Evolutionary conservation across 148 eudicot genomes (phyloP), one percentile per base, ranked within the genome.

Genomic region (Simmondsia chinensis): DNA sequence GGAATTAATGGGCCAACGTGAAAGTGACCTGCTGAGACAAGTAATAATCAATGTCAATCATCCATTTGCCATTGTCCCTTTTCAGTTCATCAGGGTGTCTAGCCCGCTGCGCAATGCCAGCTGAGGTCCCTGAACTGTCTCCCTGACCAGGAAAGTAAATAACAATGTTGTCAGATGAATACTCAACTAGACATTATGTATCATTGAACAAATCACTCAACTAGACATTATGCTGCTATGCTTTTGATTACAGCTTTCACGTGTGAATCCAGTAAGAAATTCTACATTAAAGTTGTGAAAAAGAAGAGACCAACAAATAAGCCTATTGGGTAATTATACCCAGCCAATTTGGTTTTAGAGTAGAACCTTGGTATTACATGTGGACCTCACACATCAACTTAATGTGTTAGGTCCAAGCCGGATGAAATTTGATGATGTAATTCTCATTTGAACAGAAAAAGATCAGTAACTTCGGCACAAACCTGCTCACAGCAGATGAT

Each of bases 71-170:
- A 43, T 77, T 77, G 52, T 75, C 84, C 38, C 34, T 73, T 49
- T 69, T 73, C 67, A 93, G 57, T 68, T 93, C 99, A 50, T 93
- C 96, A 46, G 99, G 99, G 69, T 93, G 99, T 69, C 99, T 86
- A 42, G 99, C 99, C 28, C 99, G 89, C 70, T 82, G 99, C 56
- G 99, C 94, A 53, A 93, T 82, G 43, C 94, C 94, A 21, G 60
- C 23, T 9, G 94, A 79, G 52, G 68, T 49, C 51, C 67, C 71
- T 25, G 76, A 71, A 65, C 66, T 46, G 35, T 45, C 54, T 12
- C 79, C 99, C 99, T 93, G 69, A n/a, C 41, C 6, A 45, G 46
- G 22, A 41, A 27, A 57, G 2, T 33, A 39, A 15, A 25, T 2
- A 39, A 11, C 27, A 21, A 41, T 25, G 4, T 53, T 37, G 45